Conservation (phyloP, 148 eudicot species). For the Vaccinium darrowii region DNA sequence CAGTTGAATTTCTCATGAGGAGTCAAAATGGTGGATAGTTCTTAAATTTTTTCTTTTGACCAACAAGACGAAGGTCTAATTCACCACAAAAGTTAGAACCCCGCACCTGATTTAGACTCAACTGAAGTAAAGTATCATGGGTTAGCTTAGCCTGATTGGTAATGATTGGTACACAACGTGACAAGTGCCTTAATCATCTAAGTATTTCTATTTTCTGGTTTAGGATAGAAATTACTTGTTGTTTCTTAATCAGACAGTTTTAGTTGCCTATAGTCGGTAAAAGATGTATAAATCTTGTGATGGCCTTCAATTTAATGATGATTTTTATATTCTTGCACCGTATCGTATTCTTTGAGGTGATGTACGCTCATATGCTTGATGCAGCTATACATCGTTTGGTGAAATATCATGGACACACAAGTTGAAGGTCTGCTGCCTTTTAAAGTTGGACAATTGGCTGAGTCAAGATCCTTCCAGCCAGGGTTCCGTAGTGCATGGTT, state of each 20-base stretch:
- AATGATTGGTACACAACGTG: background rate
- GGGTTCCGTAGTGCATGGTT: constrained; percentile 1
- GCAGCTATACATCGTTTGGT: background rate
- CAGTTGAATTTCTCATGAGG: background rate
- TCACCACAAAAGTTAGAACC: background rate
- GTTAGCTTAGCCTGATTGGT: background rate
- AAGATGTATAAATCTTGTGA: background rate
- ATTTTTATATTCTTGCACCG: background rate
- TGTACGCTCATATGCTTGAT: background rate
- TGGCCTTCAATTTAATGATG: background rate
- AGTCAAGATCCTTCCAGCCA: background rate
- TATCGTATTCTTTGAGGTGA: background rate
- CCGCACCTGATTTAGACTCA: background rate
- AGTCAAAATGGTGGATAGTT: background rate
- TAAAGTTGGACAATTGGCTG: constrained; percentile 3
- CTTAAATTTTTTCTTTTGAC: background rate
- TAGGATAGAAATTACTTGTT: background rate
- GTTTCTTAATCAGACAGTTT: background rate
- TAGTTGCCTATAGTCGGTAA: background rate
- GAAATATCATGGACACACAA: constrained; percentile 2
- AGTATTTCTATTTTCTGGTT: background rate
- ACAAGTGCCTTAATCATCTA: background rate
- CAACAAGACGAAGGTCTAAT: background rate
- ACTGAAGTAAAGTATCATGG: background rate
- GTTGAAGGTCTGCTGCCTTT: constrained; percentile 1